These are phyloP conservation scores for Phytophthora ohioensis DNA, from an alignment of 352 stramenopile genomes.

Conservation along the genomic window DNA sequence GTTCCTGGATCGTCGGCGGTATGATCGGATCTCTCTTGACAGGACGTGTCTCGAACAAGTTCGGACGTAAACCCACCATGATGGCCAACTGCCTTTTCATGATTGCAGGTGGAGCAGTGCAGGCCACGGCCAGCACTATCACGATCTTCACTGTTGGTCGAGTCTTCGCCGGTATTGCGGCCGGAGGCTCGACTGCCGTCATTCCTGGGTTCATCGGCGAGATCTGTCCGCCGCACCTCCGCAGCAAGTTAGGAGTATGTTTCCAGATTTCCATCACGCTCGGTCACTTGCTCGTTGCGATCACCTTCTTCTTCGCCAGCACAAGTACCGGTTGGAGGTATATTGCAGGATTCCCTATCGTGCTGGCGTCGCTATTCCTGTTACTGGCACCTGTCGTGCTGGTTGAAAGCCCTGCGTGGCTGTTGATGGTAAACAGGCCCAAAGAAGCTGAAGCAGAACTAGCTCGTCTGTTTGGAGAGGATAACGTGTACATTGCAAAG, in stretches of 20 bases:
- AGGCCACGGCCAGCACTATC: conserved; percentile 34
- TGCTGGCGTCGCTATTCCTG: conserved; percentile 41
- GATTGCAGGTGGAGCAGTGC: conserved; percentile 43
- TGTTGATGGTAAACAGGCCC: conserved; percentile 34
- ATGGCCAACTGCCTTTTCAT: conserved; percentile 49
- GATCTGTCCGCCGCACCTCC: conserved; percentile 49
- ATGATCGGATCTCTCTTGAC: conserved; percentile 44
- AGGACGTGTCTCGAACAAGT: conserved; percentile 46
- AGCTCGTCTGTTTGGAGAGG: conserved; percentile 38
- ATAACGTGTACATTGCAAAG: conserved; percentile 33
- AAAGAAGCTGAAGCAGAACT: conserved; percentile 36
- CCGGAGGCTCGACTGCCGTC: conserved; percentile 43
- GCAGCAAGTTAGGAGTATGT: conserved; percentile 37
- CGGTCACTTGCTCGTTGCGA: conserved; percentile 48
- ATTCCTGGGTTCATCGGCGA: conserved; percentile 51
- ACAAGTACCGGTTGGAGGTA: conserved; percentile 60
- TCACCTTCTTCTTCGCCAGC: conserved; percentile 60
- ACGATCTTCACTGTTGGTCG: conserved; percentile 49
- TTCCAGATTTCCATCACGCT: conserved; percentile 59
- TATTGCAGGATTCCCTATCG: conserved; percentile 50
- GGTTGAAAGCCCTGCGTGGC: conserved; percentile 55
- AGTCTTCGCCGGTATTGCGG: conserved; percentile 52
- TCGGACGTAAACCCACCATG: conserved; percentile 56
- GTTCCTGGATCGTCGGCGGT: conserved; percentile 64
- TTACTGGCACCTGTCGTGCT: conserved; percentile 31